A percentile compares a stretch with the other conserved stretches of the same genome.
Conservation (phyloP, 139 green algal species). For the Zygnema cylindricum region DNA sequence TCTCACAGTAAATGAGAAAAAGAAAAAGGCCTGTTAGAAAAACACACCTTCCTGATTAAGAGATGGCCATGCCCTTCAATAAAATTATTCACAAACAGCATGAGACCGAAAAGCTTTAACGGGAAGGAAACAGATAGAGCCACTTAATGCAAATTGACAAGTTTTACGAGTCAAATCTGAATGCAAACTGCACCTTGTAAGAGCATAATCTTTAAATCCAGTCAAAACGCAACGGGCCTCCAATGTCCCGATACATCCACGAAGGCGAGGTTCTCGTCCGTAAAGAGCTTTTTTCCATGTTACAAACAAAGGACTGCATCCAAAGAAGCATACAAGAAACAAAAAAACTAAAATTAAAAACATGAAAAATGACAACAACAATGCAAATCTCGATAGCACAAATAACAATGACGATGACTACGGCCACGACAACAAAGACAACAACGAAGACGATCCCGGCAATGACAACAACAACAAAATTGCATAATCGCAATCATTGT, state of each 20-base stretch:
- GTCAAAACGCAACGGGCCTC: constrained; percentile 61
- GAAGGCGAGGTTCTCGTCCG: constrained; percentile 40
- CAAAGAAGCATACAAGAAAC: neutral
- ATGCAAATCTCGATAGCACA: neutral
- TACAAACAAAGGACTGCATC: constrained; percentile 61
- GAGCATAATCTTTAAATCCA: constrained; percentile 61
- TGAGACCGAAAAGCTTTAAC: no score
- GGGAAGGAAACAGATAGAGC: no score
- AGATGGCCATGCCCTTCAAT: no score
- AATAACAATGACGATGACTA: neutral
- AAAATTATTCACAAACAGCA: no score
- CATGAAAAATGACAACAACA: neutral
- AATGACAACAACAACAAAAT: no score
- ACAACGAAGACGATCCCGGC: neutral
- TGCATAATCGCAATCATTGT: no score
- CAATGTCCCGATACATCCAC: constrained; percentile 64
- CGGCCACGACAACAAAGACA: neutral
- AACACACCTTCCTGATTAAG: no score
- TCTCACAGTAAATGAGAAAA: no score
- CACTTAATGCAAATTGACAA: no score
- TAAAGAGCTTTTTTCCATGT: constrained; percentile 59
- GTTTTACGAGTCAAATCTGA: neutral
- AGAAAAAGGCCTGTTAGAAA: no score
- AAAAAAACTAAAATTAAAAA: neutral
- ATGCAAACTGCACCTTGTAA: constrained; percentile 57